Conservation (phyloP, 2,329 filamentous ascomycete species). For the Exophiala phaeomuriformis region DNA sequence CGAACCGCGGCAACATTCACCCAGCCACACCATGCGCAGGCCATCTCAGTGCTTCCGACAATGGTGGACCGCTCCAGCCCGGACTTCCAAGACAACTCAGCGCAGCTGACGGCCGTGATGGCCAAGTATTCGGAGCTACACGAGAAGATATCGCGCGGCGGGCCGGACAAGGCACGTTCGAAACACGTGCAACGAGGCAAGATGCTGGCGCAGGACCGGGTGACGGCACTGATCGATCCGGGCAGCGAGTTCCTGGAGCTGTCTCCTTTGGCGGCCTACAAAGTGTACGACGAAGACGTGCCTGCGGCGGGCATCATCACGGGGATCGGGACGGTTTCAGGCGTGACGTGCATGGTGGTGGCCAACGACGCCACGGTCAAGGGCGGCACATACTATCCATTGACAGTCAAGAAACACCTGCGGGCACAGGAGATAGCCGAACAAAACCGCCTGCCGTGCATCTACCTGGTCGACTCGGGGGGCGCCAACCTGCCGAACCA, state of each 20-base stretch:
- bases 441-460: constrained; percentile 75
- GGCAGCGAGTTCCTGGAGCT: constrained; percentile 88
- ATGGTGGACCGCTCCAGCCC: constrained; percentile 67
- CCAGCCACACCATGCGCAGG: constrained; percentile 69
- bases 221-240: constrained; percentile 79
- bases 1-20: constrained; percentile 65
- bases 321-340: constrained; percentile 81
- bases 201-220: constrained; percentile 86
- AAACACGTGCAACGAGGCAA: constrained; percentile 85
- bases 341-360: constrained; percentile 85
- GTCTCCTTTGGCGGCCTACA: constrained; percentile 81
- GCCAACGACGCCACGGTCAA: constrained; percentile 97
- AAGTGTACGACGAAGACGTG: constrained; percentile 82
- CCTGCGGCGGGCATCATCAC: constrained; percentile 88
- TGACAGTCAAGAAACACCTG: constrained; percentile 96
- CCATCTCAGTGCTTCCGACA: constrained; percentile 72
- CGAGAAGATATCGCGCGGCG: constrained; percentile 64
- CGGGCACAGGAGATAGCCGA: constrained; percentile 83
- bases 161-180: constrained; percentile 70
- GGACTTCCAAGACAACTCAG: constrained; percentile 73
- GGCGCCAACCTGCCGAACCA: constrained; percentile 93
- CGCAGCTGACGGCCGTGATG: constrained; percentile 68
- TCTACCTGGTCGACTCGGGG: constrained; percentile 94
- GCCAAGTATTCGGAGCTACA: constrained; percentile 63
- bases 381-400: constrained; percentile 92